These are phyloP conservation scores for Cadophora sp. DNA, from an alignment of 2,329 filamentous ascomycete species.

Conservation along the genomic window DNA sequence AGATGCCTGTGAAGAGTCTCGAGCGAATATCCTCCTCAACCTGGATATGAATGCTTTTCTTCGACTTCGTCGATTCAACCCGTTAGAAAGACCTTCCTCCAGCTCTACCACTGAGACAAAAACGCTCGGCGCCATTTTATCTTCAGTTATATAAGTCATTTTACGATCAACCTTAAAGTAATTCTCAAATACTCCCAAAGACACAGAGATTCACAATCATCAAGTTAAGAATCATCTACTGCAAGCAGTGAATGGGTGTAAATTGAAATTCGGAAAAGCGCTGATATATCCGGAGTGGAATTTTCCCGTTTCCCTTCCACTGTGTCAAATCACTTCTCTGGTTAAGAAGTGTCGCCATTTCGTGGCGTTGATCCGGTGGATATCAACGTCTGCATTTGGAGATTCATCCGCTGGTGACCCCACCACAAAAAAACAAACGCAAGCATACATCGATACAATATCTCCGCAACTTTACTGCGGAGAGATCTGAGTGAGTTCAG, in stretches of 20 bases:
- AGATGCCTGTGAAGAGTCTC: conserved; percentile 19
- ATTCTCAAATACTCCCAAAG: neutral
- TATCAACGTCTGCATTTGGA: neutral
- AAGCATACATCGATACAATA: no score
- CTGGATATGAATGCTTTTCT: conserved; percentile 9
- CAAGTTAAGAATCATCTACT: neutral
- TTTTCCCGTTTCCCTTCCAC: neutral
- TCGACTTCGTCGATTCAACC: neutral
- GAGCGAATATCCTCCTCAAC: conserved; percentile 16
- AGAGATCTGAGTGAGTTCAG: neutral
- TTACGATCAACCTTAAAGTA: neutral
- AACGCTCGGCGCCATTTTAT: neutral
- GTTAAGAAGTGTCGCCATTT: neutral
- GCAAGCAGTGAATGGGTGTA: neutral
- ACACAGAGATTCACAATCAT: neutral
- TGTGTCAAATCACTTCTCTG: neutral
- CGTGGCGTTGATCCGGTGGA: neutral
- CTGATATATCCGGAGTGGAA: neutral
- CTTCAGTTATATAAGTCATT: neutral
- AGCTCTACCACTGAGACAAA: neutral
- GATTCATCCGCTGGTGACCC: neutral
- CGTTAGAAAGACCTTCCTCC: neutral
- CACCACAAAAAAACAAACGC: neutral
- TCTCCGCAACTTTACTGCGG: no score
- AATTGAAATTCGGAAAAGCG: neutral